Evolutionary conservation across 352 stramenopile genomes (phyloP), one percentile per base, ranked within the genome.

Genomic region (Pythium pyrilobum): DNA sequence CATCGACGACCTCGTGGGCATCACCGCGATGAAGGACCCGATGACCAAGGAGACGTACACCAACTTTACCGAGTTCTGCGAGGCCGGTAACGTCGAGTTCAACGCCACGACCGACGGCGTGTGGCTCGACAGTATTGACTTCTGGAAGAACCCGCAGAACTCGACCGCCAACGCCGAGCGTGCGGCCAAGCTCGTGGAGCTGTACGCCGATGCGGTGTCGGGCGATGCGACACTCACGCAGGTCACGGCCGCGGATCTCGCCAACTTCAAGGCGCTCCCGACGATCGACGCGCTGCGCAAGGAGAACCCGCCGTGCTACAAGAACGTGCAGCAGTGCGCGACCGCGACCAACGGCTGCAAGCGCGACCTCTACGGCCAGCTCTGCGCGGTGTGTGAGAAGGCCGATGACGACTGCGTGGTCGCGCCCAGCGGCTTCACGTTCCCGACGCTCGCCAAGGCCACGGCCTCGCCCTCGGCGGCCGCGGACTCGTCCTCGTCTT

Each of bases 1-100:
- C 13, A 73, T 92, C 38, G 81, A 92, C 39, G 81, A 92, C 56
- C 50, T 89, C 20, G 81, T 92, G 3, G 78, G 78, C 41, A 92
- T 92, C 66, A 89, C 81, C 2, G 55, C 52, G 32, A 75, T 89
- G 55, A 57, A 45, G 2, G 72, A 84, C 56, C 41, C 64, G 23
- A 40, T 37, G 4, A 78, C 67, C 0, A 62, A 49, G 13, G 47
- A 43, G 11, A 58, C 48, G 12, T 90, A 85, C 65, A 38, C 43
- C 21, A 81, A 88, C 66, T 89, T 83, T 41, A 62, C 61, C n/a
- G 67, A 87, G 54, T 92, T 87, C 43, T 92, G 78, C 47, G 41
- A 73, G 25, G 74, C 60, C 36, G 74, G 77, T 5, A 62, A 66
- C 3, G 48, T 86, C 31, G 81, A 92, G 66, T 92, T 86, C 67